These are phyloP conservation scores for Datura wrightii DNA, from an alignment of 257 asterid species.

Conservation along the genomic window DNA sequence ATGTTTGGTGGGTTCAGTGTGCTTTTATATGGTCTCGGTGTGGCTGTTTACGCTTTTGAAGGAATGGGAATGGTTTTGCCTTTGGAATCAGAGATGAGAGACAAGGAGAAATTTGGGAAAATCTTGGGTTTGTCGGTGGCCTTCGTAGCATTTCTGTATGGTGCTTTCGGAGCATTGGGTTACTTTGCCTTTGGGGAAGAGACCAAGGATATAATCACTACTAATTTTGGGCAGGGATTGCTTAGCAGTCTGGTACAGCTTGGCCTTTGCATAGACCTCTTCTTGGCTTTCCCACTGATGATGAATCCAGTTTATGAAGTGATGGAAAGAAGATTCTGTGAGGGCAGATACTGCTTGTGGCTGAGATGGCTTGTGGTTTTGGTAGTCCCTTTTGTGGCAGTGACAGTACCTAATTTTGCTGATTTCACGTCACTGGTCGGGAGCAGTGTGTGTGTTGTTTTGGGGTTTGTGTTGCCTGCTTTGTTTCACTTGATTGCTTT, in stretches of 20 bases:
- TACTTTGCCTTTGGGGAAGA: constrained; percentile 41
- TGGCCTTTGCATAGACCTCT: constrained; percentile 36
- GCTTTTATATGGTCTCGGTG: constrained; percentile 38
- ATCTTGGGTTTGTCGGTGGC: constrained; percentile 36
- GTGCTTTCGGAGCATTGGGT: constrained; percentile 36
- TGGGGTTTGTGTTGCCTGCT: constrained; percentile 80
- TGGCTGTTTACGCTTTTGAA: constrained; percentile 39
- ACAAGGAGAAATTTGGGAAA: constrained; percentile 34
- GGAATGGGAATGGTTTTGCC: constrained; percentile 39
- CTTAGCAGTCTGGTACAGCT: constrained; percentile 35
- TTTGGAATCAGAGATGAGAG: constrained; percentile 41
- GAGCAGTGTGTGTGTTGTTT: constrained; percentile 73
- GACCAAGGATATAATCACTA: constrained; percentile 40
- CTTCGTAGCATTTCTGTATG: constrained; percentile 32
- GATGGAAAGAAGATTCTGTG: constrained; percentile 37
- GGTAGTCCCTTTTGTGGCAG: constrained; percentile 31
- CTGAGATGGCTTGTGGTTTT: constrained; percentile 38
- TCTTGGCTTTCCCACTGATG: constrained; percentile 41
- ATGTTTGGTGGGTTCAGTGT: constrained; percentile 35
- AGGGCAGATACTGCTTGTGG: constrained; percentile 34
- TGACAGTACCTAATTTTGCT: constrained; percentile 61
- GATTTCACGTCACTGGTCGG: constrained; percentile 86
- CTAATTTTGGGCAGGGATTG: constrained; percentile 33
- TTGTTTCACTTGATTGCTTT: constrained; percentile 67
- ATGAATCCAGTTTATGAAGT: constrained; percentile 44